Evolutionary conservation across 75 land plant genomes (phyloP).

Genomic region (Cupressus sempervirens): DNA sequence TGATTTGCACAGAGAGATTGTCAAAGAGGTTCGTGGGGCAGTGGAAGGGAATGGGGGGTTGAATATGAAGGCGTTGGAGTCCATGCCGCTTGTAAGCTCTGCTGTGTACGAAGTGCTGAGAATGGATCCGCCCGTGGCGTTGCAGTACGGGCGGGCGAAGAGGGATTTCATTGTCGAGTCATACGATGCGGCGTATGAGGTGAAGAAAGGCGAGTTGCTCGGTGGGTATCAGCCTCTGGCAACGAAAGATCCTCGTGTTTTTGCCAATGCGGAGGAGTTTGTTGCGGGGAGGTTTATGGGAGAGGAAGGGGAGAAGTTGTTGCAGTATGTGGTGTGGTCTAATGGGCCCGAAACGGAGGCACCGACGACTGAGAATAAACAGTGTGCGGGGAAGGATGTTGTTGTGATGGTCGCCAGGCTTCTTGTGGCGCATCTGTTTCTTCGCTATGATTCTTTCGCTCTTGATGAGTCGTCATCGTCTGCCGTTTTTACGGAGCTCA

Average conservation of each 20-base stretch:
- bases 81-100: constrained; percentile 24
- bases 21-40: constrained; percentile 16
- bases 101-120: constrained; percentile 24
- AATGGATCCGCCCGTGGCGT: constrained; percentile 22
- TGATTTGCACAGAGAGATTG: neutral
- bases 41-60: constrained; percentile 10
- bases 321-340: constrained; percentile 3
- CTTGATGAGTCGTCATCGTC: constrained; percentile 9
- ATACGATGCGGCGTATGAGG: neutral
- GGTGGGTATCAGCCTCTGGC: too few species aligned
- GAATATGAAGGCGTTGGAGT: constrained; percentile 17
- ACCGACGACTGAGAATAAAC: neutral
- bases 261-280: too few species aligned
- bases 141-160: constrained; percentile 27
- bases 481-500: neutral
- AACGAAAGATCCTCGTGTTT: too few species aligned
- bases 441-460: constrained; percentile 10
- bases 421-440: constrained; percentile 1
- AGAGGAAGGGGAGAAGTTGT: constrained; percentile 5
- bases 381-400: constrained; percentile 1
- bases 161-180: constrained; percentile 21
- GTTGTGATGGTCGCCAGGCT: neutral
- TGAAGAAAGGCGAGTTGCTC: too few species aligned
- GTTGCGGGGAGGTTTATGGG: neutral
- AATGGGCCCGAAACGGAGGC: constrained; percentile 5